Conservation (phyloP, 2,329 filamentous ascomycete species). For the Colletotrichum sublineola region DNA sequence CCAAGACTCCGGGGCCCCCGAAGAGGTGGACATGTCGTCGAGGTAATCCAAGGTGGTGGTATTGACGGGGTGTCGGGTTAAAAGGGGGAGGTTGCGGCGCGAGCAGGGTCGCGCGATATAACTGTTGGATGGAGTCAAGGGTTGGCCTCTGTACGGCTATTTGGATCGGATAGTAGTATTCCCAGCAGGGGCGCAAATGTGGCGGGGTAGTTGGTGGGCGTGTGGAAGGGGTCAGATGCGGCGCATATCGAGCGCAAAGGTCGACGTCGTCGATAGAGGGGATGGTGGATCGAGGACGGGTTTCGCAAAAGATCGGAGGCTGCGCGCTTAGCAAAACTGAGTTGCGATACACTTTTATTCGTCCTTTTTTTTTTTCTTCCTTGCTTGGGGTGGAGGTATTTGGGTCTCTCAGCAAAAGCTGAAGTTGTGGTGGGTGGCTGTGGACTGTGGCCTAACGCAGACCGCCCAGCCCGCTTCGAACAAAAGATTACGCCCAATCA, state of each 20-base stretch:
- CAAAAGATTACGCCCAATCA: constrained; percentile 35
- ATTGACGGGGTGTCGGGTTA: constrained; percentile 44
- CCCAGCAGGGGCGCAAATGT: constrained; percentile 36
- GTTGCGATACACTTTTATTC: constrained; percentile 16
- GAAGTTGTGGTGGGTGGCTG: constrained; percentile 40
- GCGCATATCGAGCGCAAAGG: constrained; percentile 39
- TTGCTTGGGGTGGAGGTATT: constrained; percentile 26
- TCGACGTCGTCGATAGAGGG: neutral
- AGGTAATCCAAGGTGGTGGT: constrained; percentile 39
- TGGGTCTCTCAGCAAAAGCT: constrained; percentile 41
- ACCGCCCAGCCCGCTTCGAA: constrained; percentile 37
- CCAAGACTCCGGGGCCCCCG: constrained; percentile 85
- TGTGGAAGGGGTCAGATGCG: constrained; percentile 31
- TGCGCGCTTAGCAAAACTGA: constrained; percentile 7
- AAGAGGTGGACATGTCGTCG: constrained; percentile 69
- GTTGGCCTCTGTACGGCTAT: constrained; percentile 14
- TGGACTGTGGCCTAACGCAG: constrained; percentile 38
- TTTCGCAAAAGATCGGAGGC: constrained; percentile 19
- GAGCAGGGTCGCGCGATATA: constrained; percentile 26
- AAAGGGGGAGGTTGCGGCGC: constrained; percentile 19
- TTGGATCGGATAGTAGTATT: constrained; percentile 26
- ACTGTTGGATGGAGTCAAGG: constrained; percentile 13
- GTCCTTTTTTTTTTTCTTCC: constrained; percentile 8
- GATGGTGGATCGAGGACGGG: neutral
- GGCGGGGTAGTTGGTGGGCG: constrained; percentile 38